Conservation (phyloP, 805 yeast species). For the Teunomyces stri region DNA sequence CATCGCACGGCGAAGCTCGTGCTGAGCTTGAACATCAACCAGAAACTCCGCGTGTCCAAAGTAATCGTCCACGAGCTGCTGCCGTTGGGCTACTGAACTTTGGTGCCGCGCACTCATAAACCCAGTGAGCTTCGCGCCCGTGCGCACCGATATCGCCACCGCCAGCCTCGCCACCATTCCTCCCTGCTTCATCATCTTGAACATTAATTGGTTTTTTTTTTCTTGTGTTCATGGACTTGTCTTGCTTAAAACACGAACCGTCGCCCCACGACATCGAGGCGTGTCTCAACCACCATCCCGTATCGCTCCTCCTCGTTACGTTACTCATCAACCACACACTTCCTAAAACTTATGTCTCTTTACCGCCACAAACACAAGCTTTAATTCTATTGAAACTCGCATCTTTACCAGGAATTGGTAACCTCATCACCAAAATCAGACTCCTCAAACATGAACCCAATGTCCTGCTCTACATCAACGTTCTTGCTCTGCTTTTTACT, state of each 20-base stretch:
- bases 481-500: conserved; percentile 15
- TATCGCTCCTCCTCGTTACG: conserved; percentile 16
- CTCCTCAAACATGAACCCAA: background rate
- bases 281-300: background rate
- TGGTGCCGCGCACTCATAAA: too few relatives aligned
- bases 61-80: conserved; percentile 17
- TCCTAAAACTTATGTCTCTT: conserved; percentile 26
- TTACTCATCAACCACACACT: conserved; percentile 30
- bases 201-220: background rate
- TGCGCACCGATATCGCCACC: too few relatives aligned
- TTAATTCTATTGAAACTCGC: conserved; percentile 16
- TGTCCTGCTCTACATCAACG: conserved; percentile 8
- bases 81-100: background rate
- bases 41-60: conserved; percentile 17
- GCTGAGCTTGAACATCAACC: conserved; percentile 10
- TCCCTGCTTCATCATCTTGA: background rate
- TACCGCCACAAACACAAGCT: conserved; percentile 14
- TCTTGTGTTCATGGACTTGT: background rate
- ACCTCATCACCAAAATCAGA: conserved; percentile 20
- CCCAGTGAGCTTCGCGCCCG: too few relatives aligned
- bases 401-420: conserved; percentile 31
- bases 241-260: conserved; percentile 9
- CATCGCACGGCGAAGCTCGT: conserved; percentile 10
- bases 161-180: background rate
- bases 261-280: conserved; percentile 4